Evolutionary conservation across 2,329 filamentous ascomycete species (phyloP), one percentile per base, ranked within the genome.

Genomic region (Fonsecaea erecta): DNA sequence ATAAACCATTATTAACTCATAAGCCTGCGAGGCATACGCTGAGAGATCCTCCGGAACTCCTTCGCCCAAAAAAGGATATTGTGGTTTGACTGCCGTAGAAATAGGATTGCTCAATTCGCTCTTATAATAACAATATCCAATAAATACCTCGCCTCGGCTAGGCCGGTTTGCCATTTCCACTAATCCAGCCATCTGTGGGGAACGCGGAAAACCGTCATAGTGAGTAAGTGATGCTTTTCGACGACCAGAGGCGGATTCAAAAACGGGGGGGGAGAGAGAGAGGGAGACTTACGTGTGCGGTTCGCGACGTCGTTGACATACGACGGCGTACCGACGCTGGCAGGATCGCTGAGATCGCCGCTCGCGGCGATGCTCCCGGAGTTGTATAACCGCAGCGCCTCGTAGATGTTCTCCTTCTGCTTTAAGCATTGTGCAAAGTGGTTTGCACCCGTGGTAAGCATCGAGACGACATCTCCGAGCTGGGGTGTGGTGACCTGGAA

Each of bases 351-450:
- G 4, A 54, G 32, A 34, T 54, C 52, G 6, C 52, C 52, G 18
- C 32, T 35, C 7, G 7, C 18, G 2, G 52, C 52, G 32, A 54
- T 54, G 18, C 26, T 28, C 12, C 52, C 52, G 7, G 52, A 54
- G 8, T 54, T 54, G 32, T 54, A 54, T 14, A 54, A 12, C 16
- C 52, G 52, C 28, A 54, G 18, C 26, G 26, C 52, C 24, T 54
- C 52, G 18, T 54, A 54, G 16, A 54, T 5, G 32, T 54, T 32
- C 3, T 28, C 52, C 3, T 54, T n/a, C 6, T 54, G 52, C 16
- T 35, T 14, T 9, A 54, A 21, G 18, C 26, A 32, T 12, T 32
- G 26, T 12, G 28, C 5, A 5, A 32, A 32, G 18, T 54, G 43
- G 18, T 18, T 48, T 7, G 43, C 43, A 18, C 43, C 43, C 9